Evolutionary conservation across 1,284 basidiomycete species (phyloP).

Genomic region (Sphaerobolus stellatus): DNA sequence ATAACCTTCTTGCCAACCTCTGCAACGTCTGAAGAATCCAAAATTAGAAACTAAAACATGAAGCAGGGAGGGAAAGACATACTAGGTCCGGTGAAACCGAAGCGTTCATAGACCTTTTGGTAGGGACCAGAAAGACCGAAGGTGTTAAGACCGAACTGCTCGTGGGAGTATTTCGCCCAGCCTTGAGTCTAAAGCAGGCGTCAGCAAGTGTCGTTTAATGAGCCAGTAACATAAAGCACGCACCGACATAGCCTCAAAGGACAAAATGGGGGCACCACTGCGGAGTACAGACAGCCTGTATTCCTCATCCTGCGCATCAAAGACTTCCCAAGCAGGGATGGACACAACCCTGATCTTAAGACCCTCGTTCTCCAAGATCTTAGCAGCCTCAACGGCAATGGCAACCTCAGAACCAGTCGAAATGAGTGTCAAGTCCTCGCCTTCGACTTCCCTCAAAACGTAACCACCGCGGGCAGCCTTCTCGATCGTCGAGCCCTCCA

Average conservation of each 20-base stretch:
- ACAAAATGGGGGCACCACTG: slow-evolving; percentile 86
- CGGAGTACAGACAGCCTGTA: slow-evolving; percentile 86
- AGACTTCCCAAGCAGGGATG: slow-evolving; percentile 87
- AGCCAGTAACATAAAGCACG: slow-evolving; percentile 20
- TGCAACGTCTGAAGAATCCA: slow-evolving; percentile 60
- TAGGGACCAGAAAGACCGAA: slow-evolving; percentile 93
- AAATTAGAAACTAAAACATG: slow-evolving; percentile 15
- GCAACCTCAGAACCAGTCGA: slow-evolving; percentile 87
- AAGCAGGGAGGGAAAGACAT: slow-evolving; percentile 29
- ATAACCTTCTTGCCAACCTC: slow-evolving; percentile 81
- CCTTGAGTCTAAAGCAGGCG: slow-evolving; percentile 65
- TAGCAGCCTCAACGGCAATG: slow-evolving; percentile 84
- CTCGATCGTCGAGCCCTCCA: slow-evolving; percentile 86
- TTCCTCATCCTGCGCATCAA: slow-evolving; percentile 79
- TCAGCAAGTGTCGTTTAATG: slow-evolving; percentile 6
- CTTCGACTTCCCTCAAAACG: slow-evolving; percentile 77
- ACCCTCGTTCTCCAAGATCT: slow-evolving; percentile 71
- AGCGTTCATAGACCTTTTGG: slow-evolving; percentile 86
- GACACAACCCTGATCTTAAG: slow-evolving; percentile 84
- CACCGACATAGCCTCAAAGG: slow-evolving; percentile 82
- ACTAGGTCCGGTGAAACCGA: slow-evolving; percentile 82
- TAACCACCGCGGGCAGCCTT: slow-evolving; percentile 85
- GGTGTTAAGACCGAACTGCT: slow-evolving; percentile 74
- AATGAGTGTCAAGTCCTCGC: slow-evolving; percentile 84
- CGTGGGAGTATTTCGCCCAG: slow-evolving; percentile 87